Conservation (phyloP, 768 basidiomycete genomes). For the Lactarius hatsudake region DNA sequence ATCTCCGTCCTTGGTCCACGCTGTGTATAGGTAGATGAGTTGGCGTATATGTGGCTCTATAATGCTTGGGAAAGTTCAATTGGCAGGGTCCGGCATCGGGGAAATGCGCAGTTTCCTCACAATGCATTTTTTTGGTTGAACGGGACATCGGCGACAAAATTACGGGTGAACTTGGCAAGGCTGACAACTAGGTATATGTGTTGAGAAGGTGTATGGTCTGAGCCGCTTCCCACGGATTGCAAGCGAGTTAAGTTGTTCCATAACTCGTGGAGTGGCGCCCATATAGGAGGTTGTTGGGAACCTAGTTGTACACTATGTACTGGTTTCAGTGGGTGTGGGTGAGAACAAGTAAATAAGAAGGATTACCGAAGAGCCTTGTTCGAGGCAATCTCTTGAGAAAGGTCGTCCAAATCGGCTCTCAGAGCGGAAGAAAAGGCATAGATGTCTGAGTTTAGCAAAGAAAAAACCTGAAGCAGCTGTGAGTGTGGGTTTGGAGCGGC, state of each 20-base stretch:
- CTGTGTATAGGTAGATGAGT: constrained; percentile 70
- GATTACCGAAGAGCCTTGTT: constrained; percentile 24
- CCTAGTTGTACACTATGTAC: constrained; percentile 20
- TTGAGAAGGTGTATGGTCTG: constrained; percentile 40
- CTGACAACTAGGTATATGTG: constrained; percentile 32
- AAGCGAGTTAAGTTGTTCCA: constrained; percentile 44
- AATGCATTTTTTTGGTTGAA: constrained; percentile 69
- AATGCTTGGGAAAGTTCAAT: constrained; percentile 42
- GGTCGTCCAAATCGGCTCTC: constrained; percentile 1
- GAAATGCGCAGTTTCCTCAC: constrained; percentile 46
- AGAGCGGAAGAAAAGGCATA: background rate
- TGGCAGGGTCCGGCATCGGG: background rate
- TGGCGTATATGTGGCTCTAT: constrained; percentile 69
- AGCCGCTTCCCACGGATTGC: constrained; percentile 39
- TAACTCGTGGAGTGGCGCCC: constrained; percentile 30
- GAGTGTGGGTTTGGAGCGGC: constrained; percentile 5
- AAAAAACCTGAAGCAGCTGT: constrained; percentile 14
- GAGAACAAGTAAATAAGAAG: background rate
- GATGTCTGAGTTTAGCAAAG: constrained; percentile 1
- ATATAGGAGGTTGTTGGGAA: constrained; percentile 20
- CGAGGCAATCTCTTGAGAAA: constrained; percentile 18
- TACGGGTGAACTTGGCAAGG: constrained; percentile 77
- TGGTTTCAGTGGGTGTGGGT: background rate
- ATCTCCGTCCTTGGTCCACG: constrained; percentile 62
- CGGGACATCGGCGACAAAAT: constrained; percentile 73